Evolutionary conservation across 1,284 basidiomycete species (phyloP).

Genomic region (Sparassis latifolia): DNA sequence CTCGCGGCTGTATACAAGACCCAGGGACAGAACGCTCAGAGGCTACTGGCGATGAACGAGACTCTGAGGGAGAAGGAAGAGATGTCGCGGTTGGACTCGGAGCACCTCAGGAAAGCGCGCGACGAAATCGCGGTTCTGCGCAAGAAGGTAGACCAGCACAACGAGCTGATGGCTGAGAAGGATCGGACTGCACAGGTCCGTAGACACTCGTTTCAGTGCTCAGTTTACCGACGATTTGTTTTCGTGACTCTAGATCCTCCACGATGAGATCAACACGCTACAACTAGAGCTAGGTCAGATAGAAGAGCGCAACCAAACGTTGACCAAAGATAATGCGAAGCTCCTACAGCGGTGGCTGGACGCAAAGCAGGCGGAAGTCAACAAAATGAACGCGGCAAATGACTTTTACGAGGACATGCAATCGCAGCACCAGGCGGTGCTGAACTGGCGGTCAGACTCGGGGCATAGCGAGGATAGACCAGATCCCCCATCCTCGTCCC

Average conservation of each 20-base stretch:
- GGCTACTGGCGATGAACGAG: constrained; percentile 89
- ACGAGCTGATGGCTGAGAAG: constrained; percentile 82
- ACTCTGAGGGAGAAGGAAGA: constrained; percentile 91
- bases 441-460: constrained; percentile 41
- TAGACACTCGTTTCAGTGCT: background rate
- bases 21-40: constrained; percentile 92
- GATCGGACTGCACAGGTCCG: constrained; percentile 82
- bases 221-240: background rate
- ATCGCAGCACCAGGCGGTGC: constrained; percentile 52
- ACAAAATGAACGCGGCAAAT: constrained; percentile 92
- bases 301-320: constrained; percentile 77
- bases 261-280: constrained; percentile 90
- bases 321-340: constrained; percentile 90
- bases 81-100: constrained; percentile 66
- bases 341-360: constrained; percentile 94
- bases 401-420: constrained; percentile 80
- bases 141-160: constrained; percentile 79
- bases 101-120: constrained; percentile 64
- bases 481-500: constrained; percentile 20
- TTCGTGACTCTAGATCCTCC: constrained; percentile 59
- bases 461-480: constrained; percentile 11
- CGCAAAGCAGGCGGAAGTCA: constrained; percentile 88
- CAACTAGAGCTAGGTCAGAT: constrained; percentile 88
- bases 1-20: constrained; percentile 93
- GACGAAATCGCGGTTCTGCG: constrained; percentile 69